phyloP scores from a whole-genome alignment of 2,329 filamentous ascomycete species.

The Macroventuria anomochaeta region DNA sequence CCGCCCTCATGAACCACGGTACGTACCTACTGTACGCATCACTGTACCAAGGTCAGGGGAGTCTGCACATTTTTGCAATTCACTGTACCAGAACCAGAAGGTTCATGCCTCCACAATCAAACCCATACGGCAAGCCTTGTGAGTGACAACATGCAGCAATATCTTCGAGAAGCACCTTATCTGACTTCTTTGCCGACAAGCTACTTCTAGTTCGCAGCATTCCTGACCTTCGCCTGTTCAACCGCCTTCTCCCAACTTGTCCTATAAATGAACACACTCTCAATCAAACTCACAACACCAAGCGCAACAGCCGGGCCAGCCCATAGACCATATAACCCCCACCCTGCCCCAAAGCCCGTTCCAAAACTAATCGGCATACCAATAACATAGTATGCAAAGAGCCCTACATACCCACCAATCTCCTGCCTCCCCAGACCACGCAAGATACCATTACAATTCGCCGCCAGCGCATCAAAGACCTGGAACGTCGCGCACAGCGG shows the following conservation, averaged over 20 bases:
- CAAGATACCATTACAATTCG: constrained; percentile 82
- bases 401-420: constrained; percentile 86
- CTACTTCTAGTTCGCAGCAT: constrained; percentile 47
- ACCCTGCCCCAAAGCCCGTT: constrained; percentile 76
- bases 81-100: no score
- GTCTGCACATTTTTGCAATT: no score
- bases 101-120: no score
- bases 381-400: constrained; percentile 85
- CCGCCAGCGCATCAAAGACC: constrained; percentile 81
- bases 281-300: constrained; percentile 62
- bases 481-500: constrained; percentile 89
- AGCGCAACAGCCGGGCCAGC: constrained; percentile 67
- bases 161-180: no score
- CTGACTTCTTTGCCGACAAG: no score
- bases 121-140: no score
- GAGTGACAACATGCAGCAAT: no score
- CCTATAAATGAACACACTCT: constrained; percentile 62
- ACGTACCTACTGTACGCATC: no score
- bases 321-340: constrained; percentile 85
- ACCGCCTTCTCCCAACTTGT: constrained; percentile 66
- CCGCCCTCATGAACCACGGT: no score
- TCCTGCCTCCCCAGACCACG: constrained; percentile 87
- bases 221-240: constrained; percentile 65
- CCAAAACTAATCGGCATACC: constrained; percentile 84
- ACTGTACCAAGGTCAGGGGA: no score